Percentiles rank a stretch among this genome's conserved stretches.
Conservation (phyloP, 2,329 filamentous ascomycete genomes). For the Colletotrichum cordylinicola region DNA sequence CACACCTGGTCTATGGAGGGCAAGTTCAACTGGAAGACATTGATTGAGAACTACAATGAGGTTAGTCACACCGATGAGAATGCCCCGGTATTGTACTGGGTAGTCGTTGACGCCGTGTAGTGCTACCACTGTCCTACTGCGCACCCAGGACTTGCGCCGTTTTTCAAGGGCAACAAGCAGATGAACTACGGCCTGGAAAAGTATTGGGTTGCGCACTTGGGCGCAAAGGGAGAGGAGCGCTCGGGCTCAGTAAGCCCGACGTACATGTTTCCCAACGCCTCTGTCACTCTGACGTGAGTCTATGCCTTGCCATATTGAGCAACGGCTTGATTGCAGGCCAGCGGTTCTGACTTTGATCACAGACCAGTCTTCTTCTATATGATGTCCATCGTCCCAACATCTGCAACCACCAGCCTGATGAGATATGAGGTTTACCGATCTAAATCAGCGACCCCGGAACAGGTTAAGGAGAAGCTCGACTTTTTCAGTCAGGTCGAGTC, state of each 20-base stretch:
- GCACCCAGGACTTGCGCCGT: background rate
- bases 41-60: conserved; percentile 54
- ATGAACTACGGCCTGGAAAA: conserved; percentile 37
- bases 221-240: conserved; percentile 26
- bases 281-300: conserved; percentile 45
- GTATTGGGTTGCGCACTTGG: background rate
- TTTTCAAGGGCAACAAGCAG: background rate
- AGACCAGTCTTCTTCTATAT: background rate
- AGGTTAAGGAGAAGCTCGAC: conserved; percentile 44
- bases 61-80: conserved; percentile 27
- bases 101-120: fast-evolving
- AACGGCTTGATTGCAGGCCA: fast-evolving
- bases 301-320: fast-evolving
- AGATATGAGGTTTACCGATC: conserved; percentile 59
- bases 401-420: conserved; percentile 44
- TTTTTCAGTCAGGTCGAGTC: conserved; percentile 57
- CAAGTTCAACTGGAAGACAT: conserved; percentile 42
- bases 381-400: conserved; percentile 15
- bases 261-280: conserved; percentile 46
- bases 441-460: conserved; percentile 49
- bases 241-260: conserved; percentile 33
- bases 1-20: conserved; percentile 35
- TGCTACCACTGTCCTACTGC: background rate
- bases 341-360: background rate
- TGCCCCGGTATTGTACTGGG: background rate